These are phyloP conservation scores for Saturnispora dispora DNA, from an alignment of 805 yeast species.

Conservation along the genomic window DNA sequence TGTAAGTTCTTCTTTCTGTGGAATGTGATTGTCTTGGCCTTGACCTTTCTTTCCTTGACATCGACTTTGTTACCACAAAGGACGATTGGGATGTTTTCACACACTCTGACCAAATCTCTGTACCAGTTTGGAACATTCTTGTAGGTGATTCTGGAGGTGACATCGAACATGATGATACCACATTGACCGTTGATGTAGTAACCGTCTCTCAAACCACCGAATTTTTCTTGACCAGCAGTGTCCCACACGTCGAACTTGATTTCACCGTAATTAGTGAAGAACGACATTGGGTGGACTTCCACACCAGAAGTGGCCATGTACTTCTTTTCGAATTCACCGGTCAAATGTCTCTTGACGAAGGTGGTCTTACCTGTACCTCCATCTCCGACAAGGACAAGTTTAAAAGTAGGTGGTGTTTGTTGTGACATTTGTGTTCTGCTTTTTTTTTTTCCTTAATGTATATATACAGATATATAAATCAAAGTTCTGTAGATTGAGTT, in stretches of 20 bases:
- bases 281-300: constrained; percentile 96
- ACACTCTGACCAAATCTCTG: constrained; percentile 98
- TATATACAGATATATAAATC: not conserved
- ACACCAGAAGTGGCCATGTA: constrained; percentile 99
- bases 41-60: constrained; percentile 98
- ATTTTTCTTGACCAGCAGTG: constrained; percentile 99
- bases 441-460: not conserved
- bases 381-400: constrained; percentile 98
- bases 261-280: constrained; percentile 98
- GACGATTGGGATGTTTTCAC: constrained; percentile 99
- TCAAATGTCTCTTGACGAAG: constrained; percentile 97
- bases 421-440: constrained; percentile 36
- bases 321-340: constrained; percentile 98
- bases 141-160: constrained; percentile 97
- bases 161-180: constrained; percentile 99
- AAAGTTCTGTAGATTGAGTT: not conserved
- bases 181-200: constrained; percentile 99
- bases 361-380: constrained; percentile 99
- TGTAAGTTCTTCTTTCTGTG: constrained; percentile 99
- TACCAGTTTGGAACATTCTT: constrained; percentile 99
- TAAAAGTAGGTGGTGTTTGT: constrained; percentile 88
- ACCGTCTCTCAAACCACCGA: constrained; percentile 99
- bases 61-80: constrained; percentile 99
- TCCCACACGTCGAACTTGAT: constrained; percentile 99
- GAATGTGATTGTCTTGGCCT: constrained; percentile 99